phyloP scores from a whole-genome alignment of 2,329 filamentous ascomycete species.

The Ophiostoma pallidulum region DNA sequence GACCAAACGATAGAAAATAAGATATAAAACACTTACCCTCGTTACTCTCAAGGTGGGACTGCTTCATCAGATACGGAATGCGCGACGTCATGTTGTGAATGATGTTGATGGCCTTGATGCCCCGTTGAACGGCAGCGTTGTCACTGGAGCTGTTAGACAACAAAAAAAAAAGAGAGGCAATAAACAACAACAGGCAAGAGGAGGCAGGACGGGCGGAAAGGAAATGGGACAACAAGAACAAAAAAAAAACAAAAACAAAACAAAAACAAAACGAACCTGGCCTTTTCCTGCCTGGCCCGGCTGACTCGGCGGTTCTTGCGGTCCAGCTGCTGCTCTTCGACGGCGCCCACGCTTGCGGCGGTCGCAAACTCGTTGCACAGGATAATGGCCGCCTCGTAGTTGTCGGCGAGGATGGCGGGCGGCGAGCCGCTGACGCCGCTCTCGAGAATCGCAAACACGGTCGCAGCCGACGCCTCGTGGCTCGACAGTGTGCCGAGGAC shows the following conservation, averaged over 20 bases:
- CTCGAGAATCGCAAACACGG: constrained; percentile 82
- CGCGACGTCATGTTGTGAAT: constrained; percentile 74
- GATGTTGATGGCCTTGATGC: constrained; percentile 69
- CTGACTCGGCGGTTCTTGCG: constrained; percentile 26
- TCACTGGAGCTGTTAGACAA: constrained; percentile 46
- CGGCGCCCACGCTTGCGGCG: constrained; percentile 63
- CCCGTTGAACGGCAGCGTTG: constrained; percentile 64
- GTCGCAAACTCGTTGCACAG: constrained; percentile 86
- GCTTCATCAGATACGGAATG: constrained; percentile 78
- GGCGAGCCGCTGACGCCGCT: constrained; percentile 63
- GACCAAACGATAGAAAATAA: too few species aligned
- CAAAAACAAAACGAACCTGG: constrained; percentile 37
- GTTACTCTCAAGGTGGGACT: constrained; percentile 81
- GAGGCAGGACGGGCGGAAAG: constrained; percentile 46
- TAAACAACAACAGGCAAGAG: constrained; percentile 16
- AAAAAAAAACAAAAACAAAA: neutral
- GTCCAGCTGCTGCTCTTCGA: constrained; percentile 60
- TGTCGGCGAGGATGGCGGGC: constrained; percentile 83
- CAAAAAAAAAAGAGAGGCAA: neutral
- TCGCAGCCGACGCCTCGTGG: constrained; percentile 59
- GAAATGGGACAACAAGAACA: neutral
- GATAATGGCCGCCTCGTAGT: constrained; percentile 80
- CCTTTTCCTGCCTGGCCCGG: constrained; percentile 41
- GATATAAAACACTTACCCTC: constrained; percentile 51
- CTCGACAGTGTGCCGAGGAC: constrained; percentile 68